phyloP scores from a whole-genome alignment of 768 basidiomycete genomes.

The Amanita inopinata region DNA sequence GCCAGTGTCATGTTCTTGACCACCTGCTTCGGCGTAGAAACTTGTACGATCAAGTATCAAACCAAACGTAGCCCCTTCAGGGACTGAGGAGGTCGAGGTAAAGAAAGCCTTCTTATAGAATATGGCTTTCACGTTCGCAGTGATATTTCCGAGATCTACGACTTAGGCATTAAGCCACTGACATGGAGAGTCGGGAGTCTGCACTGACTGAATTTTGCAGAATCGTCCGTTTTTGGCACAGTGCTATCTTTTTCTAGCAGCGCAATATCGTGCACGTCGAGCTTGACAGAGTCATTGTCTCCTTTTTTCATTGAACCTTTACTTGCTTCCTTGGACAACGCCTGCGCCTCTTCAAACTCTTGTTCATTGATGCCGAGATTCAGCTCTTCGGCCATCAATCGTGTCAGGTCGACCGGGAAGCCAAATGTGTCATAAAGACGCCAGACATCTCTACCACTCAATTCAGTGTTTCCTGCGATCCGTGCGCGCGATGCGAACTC shows the following conservation, averaged over 20 bases:
- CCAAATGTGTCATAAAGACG: slow-evolving; percentile 96
- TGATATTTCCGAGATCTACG: slow-evolving; percentile 68
- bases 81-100: slow-evolving; percentile 53
- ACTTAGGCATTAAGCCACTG: not conserved
- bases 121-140: slow-evolving; percentile 70
- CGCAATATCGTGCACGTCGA: slow-evolving; percentile 94
- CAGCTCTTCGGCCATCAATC: slow-evolving; percentile 94
- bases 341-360: slow-evolving; percentile 86
- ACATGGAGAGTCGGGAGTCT: not conserved
- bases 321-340: slow-evolving; percentile 83
- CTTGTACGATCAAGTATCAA: slow-evolving; percentile 85
- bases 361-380: slow-evolving; percentile 75
- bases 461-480: slow-evolving; percentile 49
- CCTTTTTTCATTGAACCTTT: slow-evolving; percentile 74
- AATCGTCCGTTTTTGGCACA: slow-evolving; percentile 91
- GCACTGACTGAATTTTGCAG: slow-evolving; percentile 76
- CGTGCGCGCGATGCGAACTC: slow-evolving; percentile 67
- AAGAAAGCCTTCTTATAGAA: slow-evolving; percentile 76
- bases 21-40: slow-evolving; percentile 97
- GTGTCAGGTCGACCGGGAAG: slow-evolving; percentile 94
- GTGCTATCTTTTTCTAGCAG: slow-evolving; percentile 65
- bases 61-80: slow-evolving; percentile 65
- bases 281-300: slow-evolving; percentile 61
- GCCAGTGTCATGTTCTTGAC: slow-evolving; percentile 95
- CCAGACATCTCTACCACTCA: slow-evolving; percentile 94